Percentiles rank a stretch among this genome's conserved stretches.
Conservation (phyloP, 345 rosid genomes). For the Pistacia vera region DNA sequence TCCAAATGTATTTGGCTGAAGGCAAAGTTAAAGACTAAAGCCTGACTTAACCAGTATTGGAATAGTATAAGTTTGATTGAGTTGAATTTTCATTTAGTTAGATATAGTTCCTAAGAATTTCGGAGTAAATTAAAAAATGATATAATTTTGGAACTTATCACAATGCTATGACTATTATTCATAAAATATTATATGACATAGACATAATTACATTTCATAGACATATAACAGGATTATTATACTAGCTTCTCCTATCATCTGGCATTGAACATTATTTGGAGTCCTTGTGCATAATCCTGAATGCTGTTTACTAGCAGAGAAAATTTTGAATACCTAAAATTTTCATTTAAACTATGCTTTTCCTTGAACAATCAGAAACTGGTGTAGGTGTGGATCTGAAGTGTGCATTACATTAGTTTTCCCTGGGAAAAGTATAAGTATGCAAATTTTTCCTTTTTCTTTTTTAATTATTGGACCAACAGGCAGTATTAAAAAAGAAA, state of each 20-base stretch:
- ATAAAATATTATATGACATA: neutral
- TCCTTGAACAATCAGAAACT: neutral
- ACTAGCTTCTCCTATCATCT: neutral
- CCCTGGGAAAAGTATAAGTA: neutral
- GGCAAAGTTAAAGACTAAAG: neutral
- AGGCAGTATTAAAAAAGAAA: neutral
- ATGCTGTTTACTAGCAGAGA: neutral
- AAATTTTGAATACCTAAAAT: neutral
- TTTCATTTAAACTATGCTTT: neutral
- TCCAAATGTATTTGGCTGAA: neutral
- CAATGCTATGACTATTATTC: neutral
- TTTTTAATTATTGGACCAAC: constrained; percentile 5
- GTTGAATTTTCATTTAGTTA: neutral
- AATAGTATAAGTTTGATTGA: neutral
- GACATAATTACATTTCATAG: neutral
- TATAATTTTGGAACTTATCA: neutral
- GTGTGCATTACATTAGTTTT: neutral
- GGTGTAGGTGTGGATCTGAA: too few species aligned
- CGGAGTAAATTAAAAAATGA: neutral
- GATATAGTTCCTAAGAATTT: neutral
- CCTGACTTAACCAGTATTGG: neutral
- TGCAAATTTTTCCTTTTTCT: too few species aligned
- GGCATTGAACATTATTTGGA: neutral
- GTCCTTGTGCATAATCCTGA: constrained; percentile 2
- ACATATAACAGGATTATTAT: neutral